A percentile compares a stretch with the other conserved stretches of the same genome.
Conservation (phyloP, 768 basidiomycete genomes). For the Termitomyces sp. region DNA sequence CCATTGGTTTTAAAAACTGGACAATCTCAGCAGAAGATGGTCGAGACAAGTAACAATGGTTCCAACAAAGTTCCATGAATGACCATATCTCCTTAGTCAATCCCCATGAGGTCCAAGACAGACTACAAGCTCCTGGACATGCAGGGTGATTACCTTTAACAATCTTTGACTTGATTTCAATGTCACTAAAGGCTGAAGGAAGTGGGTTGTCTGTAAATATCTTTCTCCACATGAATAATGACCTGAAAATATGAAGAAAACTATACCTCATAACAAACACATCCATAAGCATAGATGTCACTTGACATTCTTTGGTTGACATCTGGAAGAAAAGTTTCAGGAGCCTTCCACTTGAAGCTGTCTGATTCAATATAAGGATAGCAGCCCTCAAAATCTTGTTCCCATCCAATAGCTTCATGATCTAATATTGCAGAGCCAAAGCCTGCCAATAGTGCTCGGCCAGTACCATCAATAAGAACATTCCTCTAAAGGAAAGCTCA, state of each 20-base stretch:
- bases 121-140: background rate
- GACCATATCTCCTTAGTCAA: background rate
- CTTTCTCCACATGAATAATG: background rate
- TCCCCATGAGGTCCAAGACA: background rate
- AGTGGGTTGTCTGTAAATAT: background rate
- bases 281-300: constrained; percentile 2
- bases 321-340: too few species aligned
- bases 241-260: background rate
- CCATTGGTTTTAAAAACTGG: background rate
- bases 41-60: too few species aligned
- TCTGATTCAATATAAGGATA: too few species aligned
- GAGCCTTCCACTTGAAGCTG: too few species aligned
- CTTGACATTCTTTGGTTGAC: background rate
- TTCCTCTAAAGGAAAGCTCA: background rate
- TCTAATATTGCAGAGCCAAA: background rate
- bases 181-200: background rate
- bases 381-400: too few species aligned
- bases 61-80: background rate
- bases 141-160: background rate
- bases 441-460: background rate
- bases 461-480: background rate
- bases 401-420: too few species aligned
- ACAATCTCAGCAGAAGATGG: background rate
- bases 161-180: background rate
- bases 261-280: constrained; percentile 1